These are phyloP conservation scores for Sclerotinia trifoliorum DNA, from an alignment of 2,329 filamentous ascomycete genomes.

Conservation along the genomic window DNA sequence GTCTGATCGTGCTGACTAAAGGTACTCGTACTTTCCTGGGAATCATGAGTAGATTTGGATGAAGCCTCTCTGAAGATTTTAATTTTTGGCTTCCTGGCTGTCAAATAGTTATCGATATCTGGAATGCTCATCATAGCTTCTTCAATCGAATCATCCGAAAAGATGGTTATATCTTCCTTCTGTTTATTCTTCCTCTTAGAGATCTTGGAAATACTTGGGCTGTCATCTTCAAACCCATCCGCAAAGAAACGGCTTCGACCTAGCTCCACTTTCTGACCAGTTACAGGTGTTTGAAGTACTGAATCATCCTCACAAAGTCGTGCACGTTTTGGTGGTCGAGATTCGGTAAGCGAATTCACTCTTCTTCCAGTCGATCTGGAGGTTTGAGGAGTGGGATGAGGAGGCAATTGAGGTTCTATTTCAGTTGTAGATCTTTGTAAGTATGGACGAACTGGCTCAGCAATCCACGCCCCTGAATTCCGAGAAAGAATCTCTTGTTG, in stretches of 20 bases:
- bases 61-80: slow-evolving; percentile 27
- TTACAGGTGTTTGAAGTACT: slow-evolving; percentile 32
- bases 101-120: slow-evolving; percentile 37
- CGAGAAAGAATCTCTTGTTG: slow-evolving; percentile 58
- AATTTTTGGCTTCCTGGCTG: slow-evolving; percentile 29
- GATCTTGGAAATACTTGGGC: slow-evolving; percentile 42
- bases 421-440: slow-evolving; percentile 31
- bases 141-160: slow-evolving; percentile 53
- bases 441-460: slow-evolving; percentile 45
- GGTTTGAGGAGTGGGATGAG: slow-evolving; percentile 41
- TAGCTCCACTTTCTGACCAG: slow-evolving; percentile 38
- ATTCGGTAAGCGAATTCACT: slow-evolving; percentile 43
- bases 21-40: slow-evolving; percentile 13
- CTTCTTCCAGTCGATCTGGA: slow-evolving; percentile 43
- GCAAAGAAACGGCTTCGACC: slow-evolving; percentile 51
- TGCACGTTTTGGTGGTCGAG: slow-evolving; percentile 50
- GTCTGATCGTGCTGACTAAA: slow-evolving; percentile 5
- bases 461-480: slow-evolving; percentile 55
- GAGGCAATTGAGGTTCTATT: slow-evolving; percentile 40
- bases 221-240: slow-evolving; percentile 39
- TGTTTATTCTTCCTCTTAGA: slow-evolving; percentile 43
- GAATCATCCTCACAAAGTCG: slow-evolving; percentile 50
- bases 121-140: slow-evolving; percentile 49
- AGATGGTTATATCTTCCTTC: slow-evolving; percentile 48
- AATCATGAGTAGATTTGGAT: not conserved